Evolutionary conservation across 2,329 filamentous ascomycete species (phyloP), one percentile per base, ranked within the genome.

Genomic region (Cladosporium velox): DNA sequence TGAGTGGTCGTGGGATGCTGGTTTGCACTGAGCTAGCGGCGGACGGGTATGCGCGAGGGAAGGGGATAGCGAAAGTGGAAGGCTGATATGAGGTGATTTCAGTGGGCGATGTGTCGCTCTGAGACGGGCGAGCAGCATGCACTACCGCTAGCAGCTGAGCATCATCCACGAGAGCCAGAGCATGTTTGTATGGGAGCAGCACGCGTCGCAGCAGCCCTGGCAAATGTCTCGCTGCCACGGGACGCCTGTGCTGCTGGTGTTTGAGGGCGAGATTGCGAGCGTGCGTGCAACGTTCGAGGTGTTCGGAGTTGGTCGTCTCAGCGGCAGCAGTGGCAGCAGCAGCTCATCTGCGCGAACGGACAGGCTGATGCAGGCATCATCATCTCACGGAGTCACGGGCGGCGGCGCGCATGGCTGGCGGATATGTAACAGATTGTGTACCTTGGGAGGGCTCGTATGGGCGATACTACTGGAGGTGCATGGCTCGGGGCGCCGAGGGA

Each of bases 191-290:
- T 41, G 35, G 35, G 35, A 41, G 35, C 35, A 41, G 35, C 35
- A 41, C 35, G 28, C 28, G 28, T 30, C 28, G 28, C 18, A 24
- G 51, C 30, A 30, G 28, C 28, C 28, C 28, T 6, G 28, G 28
- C 28, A 30, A 30, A 30, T 30, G 28, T 30, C 28, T 30, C 28
- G 28, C 28, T 30, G 28, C 28, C 28, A 30, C 28, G 28, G 28
- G 47, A 6, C 32, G 34, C 52, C 52, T 49, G 30, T 32, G 30
- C 28, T 8, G 58, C 41, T 28, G 58, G 60, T 55, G 60, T 63
- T 63, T 63, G 60, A 54, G 60, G 30, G 49, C 47, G 60, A 63
- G 60, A 63, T 63, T 63, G 49, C 60, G 24, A 24, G 60, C 49
- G 38, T 44, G 38, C 38, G 38, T 44, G 15, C 38, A 35, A 35